Evolutionary conservation across 257 asterid species (phyloP), one percentile per base, ranked within the genome.

Genomic region (Solanum arcanum): DNA sequence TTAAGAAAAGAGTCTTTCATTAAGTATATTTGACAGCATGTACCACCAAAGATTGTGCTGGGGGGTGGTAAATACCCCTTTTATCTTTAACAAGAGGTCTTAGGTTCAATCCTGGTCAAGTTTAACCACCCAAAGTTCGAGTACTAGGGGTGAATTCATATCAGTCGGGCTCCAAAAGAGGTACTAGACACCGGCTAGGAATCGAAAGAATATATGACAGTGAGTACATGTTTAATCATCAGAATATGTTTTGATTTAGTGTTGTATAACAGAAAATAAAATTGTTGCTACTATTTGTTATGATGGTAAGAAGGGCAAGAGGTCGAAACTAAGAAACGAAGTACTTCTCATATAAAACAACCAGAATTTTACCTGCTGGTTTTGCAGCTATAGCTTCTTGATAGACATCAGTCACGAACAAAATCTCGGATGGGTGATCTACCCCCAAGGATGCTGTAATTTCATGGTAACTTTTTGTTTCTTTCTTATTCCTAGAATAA

Each of bases 341-440:
- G 66, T 46, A 78, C 1, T 44, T 78, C 6, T 47, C 42, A 15
- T 15, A 46, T 81, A 81, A 46, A 76, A 76, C 49, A 42, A 66
- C 21, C 29, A 27, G 42, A 18, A 70, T 23, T 27, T 49, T 90
- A 97, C 99, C 99, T 88, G 99, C 99, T 87, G 97, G 93, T 87
- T 91, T 94, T 88, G 99, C 99, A 62, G 99, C 99, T 75, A 93
- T 90, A 87, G 99, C 99, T 97, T 97, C 99, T 92, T 93, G 96
- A 90, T 95, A 89, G 56, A 96, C 93, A 44, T 97, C 99, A 7
- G 99, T 96, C 47, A 97, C 31, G 70, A 97, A 97, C 88, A 97
- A 78, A 62, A 97, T 94, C 82, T 96, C 91, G 0, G 99, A 93
- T 49, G 99, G 98, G 56, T 93, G 88, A 88, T 97, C 97, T 31